Conservation (phyloP, 2,329 filamentous ascomycete species). For the Rachicladosporium sp. region DNA sequence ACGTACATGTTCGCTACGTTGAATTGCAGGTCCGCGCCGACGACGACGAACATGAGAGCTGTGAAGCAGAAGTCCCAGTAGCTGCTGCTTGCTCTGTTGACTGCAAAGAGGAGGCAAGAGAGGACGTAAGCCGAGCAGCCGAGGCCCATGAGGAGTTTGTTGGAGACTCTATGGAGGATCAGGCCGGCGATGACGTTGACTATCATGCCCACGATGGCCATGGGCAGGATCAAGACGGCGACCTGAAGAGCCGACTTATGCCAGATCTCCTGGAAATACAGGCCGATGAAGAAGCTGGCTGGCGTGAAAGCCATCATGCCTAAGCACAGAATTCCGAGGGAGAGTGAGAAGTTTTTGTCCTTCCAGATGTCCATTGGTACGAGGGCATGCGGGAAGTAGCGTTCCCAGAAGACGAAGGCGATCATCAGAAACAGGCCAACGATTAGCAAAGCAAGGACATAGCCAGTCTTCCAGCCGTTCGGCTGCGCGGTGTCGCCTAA, state of each 20-base stretch:
- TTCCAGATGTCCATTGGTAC: conserved; percentile 46
- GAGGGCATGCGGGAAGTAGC: conserved; percentile 33
- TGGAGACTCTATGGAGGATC: conserved; percentile 51
- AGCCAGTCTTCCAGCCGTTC: conserved; percentile 49
- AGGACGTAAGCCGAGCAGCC: conserved; percentile 34
- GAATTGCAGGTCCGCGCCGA: conserved; percentile 58
- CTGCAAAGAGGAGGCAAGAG: conserved; percentile 42
- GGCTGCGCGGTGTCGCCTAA: conserved; percentile 40
- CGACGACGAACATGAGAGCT: conserved; percentile 45
- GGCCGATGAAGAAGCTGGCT: conserved; percentile 36
- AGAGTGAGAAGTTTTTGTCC: conserved; percentile 52
- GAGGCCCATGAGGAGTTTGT: conserved; percentile 48
- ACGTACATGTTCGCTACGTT: conserved; percentile 65
- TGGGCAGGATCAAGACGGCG: conserved; percentile 52
- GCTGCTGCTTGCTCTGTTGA: conserved; percentile 41
- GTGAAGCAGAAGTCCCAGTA: conserved; percentile 59
- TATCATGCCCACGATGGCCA: conserved; percentile 49
- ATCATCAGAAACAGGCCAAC: conserved; percentile 45
- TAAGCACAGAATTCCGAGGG: conserved; percentile 44
- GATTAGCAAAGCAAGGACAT: conserved; percentile 51
- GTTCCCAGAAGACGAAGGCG: conserved; percentile 52
- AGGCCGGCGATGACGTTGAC: conserved; percentile 52
- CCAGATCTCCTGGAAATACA: conserved; percentile 51
- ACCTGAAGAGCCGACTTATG: conserved; percentile 43
- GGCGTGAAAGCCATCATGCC: conserved; percentile 49